These are phyloP conservation scores for Annulohypoxylon stygium DNA, from an alignment of 495 filamentous ascomycete species.

Conservation along the genomic window DNA sequence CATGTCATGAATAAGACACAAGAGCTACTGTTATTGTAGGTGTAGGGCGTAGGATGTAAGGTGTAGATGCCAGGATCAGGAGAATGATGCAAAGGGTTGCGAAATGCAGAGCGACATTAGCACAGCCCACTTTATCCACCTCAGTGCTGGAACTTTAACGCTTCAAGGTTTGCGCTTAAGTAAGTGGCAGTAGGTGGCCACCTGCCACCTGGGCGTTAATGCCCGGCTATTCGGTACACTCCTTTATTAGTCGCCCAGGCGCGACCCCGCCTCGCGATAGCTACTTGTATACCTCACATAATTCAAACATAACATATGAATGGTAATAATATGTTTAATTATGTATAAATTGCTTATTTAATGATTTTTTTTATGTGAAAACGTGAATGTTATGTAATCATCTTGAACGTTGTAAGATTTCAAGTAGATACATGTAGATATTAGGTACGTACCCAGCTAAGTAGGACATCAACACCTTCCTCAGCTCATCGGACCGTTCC, in stretches of 20 bases:
- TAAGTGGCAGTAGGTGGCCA: neutral
- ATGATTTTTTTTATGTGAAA: too few relatives aligned
- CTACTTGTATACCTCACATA: neutral
- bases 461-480: neutral
- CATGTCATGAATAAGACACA: conserved; percentile 43
- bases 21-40: conserved; percentile 6
- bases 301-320: neutral
- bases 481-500: conserved; percentile 1
- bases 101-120: conserved; percentile 22
- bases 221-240: conserved; percentile 39
- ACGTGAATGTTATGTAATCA: too few relatives aligned
- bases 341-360: too few relatives aligned
- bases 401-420: too few relatives aligned
- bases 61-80: neutral
- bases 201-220: conserved; percentile 9
- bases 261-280: conserved; percentile 28
- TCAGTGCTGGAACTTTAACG: neutral
- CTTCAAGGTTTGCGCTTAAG: neutral
- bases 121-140: conserved; percentile 37
- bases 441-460: too few relatives aligned
- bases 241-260: conserved; percentile 23
- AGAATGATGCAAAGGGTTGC: conserved; percentile 32
- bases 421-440: too few relatives aligned
- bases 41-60: neutral
- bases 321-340: neutral